phyloP scores from a whole-genome alignment of 179 eudicot species.

The Beta lomatogona region DNA sequence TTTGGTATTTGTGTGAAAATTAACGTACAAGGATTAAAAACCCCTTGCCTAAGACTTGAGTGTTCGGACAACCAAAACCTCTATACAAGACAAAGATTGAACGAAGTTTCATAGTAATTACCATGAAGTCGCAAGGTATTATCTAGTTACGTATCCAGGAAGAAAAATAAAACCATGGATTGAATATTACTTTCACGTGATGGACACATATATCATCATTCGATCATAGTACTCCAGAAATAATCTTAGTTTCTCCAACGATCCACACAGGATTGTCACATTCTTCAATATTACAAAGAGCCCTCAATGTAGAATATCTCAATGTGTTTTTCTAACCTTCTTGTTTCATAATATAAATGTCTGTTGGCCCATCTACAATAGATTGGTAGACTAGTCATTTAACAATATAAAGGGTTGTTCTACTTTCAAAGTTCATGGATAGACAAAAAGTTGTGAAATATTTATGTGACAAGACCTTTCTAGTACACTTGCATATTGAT shows the following conservation, averaged over 20 bases:
- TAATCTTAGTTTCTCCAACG: background rate
- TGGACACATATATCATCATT: background rate
- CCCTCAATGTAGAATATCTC: background rate
- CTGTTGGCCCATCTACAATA: too few relatives aligned
- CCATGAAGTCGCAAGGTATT: background rate
- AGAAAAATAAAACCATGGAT: background rate
- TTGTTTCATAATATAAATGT: background rate
- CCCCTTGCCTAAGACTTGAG: background rate
- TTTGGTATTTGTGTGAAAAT: background rate
- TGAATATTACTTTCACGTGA: background rate
- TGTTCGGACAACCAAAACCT: background rate
- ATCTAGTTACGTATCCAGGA: background rate
- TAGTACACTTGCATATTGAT: background rate
- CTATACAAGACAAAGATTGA: background rate
- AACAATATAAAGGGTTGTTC: too few relatives aligned
- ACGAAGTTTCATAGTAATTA: background rate
- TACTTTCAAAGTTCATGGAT: background rate
- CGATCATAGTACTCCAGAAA: background rate
- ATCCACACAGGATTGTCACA: background rate
- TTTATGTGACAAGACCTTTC: background rate
- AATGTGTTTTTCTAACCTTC: background rate
- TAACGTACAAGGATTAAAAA: too few relatives aligned
- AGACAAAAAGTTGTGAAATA: background rate
- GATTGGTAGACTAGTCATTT: too few relatives aligned
- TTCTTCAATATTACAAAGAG: background rate